A percentile compares a stretch with the other conserved stretches of the same genome.
These are phyloP conservation scores for Fomitopsis pulvina DNA, from an alignment of 768 basidiomycete genomes.

Conservation along the genomic window DNA sequence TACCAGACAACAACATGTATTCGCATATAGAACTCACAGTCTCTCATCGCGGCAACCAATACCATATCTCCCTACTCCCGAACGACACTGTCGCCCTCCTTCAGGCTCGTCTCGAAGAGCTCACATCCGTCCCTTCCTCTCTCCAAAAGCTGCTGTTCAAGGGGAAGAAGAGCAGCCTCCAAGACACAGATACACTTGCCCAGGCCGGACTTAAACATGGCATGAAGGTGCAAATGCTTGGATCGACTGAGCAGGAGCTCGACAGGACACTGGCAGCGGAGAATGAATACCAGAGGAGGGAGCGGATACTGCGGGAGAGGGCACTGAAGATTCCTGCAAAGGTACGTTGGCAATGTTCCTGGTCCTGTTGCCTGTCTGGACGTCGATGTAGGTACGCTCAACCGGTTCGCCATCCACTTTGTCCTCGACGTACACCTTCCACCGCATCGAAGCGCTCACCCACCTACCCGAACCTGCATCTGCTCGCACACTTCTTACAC, in stretches of 20 bases:
- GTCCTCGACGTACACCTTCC: constrained; percentile 51
- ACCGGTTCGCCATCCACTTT: constrained; percentile 35
- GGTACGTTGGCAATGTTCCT: constrained; percentile 27
- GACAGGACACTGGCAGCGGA: constrained; percentile 48
- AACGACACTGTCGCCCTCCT: constrained; percentile 46
- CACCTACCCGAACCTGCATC: constrained; percentile 59
- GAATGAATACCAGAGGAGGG: constrained; percentile 47
- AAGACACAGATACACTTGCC: constrained; percentile 19
- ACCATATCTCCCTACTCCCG: constrained; percentile 42
- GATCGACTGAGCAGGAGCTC: constrained; percentile 55
- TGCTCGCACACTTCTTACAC: constrained; percentile 47
- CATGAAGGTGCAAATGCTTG: constrained; percentile 63
- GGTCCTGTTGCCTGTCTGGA: neutral
- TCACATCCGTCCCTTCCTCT: constrained; percentile 58
- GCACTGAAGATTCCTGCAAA: constrained; percentile 51
- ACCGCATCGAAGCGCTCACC: constrained; percentile 50
- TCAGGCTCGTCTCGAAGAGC: constrained; percentile 46
- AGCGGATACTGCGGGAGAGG: constrained; percentile 53
- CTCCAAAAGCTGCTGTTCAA: constrained; percentile 71
- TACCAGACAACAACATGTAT: neutral
- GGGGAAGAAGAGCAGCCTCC: constrained; percentile 42
- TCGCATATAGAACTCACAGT: constrained; percentile 24
- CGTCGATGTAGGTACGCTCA: constrained; percentile 42
- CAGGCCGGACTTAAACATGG: constrained; percentile 59
- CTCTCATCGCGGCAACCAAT: constrained; percentile 40